Evolutionary conservation across 306 rosid genomes (phyloP).

Genomic region (Dryas drummondii): DNA sequence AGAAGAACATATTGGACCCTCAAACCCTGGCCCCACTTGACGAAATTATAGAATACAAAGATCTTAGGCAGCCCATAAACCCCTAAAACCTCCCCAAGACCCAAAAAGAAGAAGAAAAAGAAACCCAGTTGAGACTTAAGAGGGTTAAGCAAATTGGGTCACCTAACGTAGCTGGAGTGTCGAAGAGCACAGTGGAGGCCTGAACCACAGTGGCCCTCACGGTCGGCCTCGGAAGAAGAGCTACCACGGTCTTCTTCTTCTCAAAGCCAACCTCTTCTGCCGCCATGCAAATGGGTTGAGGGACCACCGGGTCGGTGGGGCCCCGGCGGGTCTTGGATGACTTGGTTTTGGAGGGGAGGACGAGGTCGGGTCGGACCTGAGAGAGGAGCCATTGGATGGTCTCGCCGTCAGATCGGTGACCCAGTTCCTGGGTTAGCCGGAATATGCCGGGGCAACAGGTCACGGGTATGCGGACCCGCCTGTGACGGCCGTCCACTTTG

Average conservation of each 20-base stretch:
- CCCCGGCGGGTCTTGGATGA: neutral
- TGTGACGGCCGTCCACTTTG: constrained; percentile 24
- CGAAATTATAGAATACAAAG: neutral
- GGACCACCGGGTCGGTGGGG: constrained; percentile 1
- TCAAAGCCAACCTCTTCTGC: neutral
- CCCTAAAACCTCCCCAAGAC: neutral
- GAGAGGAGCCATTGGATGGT: constrained; percentile 30
- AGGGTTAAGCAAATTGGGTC: neutral
- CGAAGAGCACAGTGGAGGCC: constrained; percentile 75
- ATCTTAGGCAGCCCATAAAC: neutral
- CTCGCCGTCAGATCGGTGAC: constrained; percentile 26
- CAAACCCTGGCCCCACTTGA: neutral
- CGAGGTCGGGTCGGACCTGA: constrained; percentile 31
- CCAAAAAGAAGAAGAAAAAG: neutral
- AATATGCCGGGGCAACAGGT: constrained; percentile 30
- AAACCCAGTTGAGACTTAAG: neutral
- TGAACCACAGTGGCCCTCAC: constrained; percentile 75
- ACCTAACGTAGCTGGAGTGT: constrained; percentile 81
- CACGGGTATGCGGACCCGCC: constrained; percentile 26
- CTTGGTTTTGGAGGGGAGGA: neutral
- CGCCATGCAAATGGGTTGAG: neutral
- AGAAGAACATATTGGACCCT: neutral
- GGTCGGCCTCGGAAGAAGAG: constrained; percentile 44
- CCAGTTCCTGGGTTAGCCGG: constrained; percentile 29
- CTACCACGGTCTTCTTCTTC: neutral